Percentiles rank a stretch among this genome's conserved stretches.
Evolutionary conservation across 805 yeast genomes (phyloP).

Genomic region (Monosporozyma aerobia): DNA sequence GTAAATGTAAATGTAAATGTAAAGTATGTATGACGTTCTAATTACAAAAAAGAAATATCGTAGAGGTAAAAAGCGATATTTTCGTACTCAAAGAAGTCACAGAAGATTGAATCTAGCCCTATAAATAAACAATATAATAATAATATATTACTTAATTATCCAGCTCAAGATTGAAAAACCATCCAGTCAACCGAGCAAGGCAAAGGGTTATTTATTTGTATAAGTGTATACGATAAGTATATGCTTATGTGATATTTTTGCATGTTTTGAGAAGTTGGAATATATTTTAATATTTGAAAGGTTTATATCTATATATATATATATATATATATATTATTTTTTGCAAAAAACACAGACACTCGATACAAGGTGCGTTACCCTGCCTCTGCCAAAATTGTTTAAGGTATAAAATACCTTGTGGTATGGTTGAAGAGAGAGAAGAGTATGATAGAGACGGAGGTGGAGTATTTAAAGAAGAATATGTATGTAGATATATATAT

Average conservation of each 20-base stretch:
- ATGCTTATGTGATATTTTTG: background rate
- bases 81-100: constrained; percentile 53
- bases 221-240: background rate
- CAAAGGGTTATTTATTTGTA: constrained; percentile 36
- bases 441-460: background rate
- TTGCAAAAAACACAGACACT: too few species aligned
- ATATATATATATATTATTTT: background rate
- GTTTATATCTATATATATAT: background rate
- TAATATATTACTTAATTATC: constrained; percentile 29
- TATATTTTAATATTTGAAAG: background rate
- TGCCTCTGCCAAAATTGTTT: background rate
- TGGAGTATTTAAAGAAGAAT: background rate
- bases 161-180: constrained; percentile 48
- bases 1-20: background rate
- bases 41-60: constrained; percentile 22
- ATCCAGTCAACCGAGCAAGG: constrained; percentile 49
- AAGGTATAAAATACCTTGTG: background rate
- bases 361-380: too few species aligned
- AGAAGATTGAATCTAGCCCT: constrained; percentile 9
- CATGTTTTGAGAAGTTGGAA: background rate
- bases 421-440: background rate
- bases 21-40: constrained; percentile 17
- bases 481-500: background rate
- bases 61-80: constrained; percentile 23
- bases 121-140: background rate